Evolutionary conservation across 257 asterid genomes (phyloP).

Genomic region (Thymus mandschuricus): DNA sequence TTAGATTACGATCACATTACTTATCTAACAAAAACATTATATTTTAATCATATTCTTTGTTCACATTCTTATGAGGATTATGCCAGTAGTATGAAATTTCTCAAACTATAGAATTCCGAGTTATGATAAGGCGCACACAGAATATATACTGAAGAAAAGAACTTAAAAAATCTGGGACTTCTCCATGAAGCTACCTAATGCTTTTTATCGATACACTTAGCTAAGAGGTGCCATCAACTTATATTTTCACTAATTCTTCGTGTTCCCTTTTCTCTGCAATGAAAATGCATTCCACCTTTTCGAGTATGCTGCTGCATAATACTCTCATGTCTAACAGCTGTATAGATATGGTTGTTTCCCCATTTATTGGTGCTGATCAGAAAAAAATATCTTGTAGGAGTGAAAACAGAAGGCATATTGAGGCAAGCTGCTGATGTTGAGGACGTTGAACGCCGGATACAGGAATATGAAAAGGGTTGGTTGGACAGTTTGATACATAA

Average conservation of each 20-base stretch:
- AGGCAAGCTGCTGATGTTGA: conserved; percentile 99
- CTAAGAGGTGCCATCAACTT: background rate
- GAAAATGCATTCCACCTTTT: background rate
- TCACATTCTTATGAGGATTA: too few relatives aligned
- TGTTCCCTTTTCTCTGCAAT: background rate
- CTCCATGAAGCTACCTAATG: too few relatives aligned
- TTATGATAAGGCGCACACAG: background rate
- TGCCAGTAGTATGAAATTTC: too few relatives aligned
- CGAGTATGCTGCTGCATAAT: background rate
- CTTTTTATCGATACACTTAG: background rate
- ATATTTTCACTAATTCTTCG: background rate
- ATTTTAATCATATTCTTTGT: too few relatives aligned
- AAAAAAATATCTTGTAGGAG: conserved; percentile 53
- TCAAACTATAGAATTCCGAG: too few relatives aligned
- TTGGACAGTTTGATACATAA: conserved; percentile 30
- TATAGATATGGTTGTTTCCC: conserved; percentile 2
- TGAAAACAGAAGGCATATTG: conserved; percentile 88
- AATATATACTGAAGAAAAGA: too few relatives aligned
- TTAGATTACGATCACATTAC: too few relatives aligned
- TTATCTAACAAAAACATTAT: too few relatives aligned
- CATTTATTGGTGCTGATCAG: conserved; percentile 36
- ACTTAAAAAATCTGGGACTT: too few relatives aligned
- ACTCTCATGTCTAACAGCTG: background rate
- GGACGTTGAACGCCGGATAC: conserved; percentile 85
- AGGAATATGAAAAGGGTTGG: conserved; percentile 93